Evolutionary conservation across 805 yeast genomes (phyloP).

Genomic region (Nakazawaea ishiwadae): DNA sequence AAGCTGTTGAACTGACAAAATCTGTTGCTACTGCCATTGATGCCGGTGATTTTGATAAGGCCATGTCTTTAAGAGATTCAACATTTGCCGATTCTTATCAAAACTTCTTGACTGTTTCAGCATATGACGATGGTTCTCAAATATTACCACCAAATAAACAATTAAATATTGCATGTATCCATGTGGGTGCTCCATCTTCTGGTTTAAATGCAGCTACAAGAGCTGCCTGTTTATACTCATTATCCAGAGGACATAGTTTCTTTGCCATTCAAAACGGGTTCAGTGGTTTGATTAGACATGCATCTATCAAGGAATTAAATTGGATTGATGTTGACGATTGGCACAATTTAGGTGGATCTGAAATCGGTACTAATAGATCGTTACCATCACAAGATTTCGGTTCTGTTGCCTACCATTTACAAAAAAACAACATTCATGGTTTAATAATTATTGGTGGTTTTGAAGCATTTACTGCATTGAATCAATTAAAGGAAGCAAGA

Average conservation of each 20-base stretch:
- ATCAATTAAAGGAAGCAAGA: conserved; percentile 77
- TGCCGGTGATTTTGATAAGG: conserved; percentile 73
- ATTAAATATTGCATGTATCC: conserved; percentile 76
- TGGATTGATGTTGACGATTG: conserved; percentile 90
- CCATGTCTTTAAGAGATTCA: conserved; percentile 82
- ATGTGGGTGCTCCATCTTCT: conserved; percentile 97
- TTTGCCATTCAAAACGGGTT: conserved; percentile 91
- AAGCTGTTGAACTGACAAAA: conserved; percentile 83
- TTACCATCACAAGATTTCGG: conserved; percentile 85
- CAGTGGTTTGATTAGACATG: conserved; percentile 87
- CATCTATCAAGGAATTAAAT: conserved; percentile 63
- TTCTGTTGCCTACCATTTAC: conserved; percentile 87
- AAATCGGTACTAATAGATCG: conserved; percentile 91
- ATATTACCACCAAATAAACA: conserved; percentile 55
- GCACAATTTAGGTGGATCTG: conserved; percentile 91
- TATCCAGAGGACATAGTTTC: conserved; percentile 88
- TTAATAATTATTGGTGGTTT: conserved; percentile 92
- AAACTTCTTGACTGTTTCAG: conserved; percentile 68
- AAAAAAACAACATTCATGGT: conserved; percentile 84
- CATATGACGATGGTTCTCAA: conserved; percentile 60
- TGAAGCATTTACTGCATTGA: conserved; percentile 87
- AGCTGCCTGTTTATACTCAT: conserved; percentile 85
- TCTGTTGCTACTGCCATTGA: conserved; percentile 88
- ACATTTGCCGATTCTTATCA: conserved; percentile 78
- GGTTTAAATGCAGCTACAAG: conserved; percentile 91